phyloP scores from a whole-genome alignment of 1,139 yeast species.

The Barnettozyma hawaiiensis region DNA sequence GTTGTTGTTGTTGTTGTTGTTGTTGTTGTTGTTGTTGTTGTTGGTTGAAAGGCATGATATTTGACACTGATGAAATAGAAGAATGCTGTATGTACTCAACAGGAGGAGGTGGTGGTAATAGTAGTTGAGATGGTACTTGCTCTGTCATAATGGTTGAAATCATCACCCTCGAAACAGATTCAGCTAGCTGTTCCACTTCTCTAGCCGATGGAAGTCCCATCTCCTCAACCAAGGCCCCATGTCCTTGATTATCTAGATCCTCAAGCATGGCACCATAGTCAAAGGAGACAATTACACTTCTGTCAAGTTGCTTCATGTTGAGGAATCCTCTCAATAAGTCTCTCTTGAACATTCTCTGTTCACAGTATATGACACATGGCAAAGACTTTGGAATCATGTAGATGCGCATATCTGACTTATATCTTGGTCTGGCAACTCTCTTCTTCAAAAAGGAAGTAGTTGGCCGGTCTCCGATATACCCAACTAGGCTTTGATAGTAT shows the following conservation, averaged over 20 bases:
- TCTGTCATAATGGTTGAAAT: neutral
- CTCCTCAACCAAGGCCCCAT: conserved; percentile 10
- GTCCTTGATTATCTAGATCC: conserved; percentile 17
- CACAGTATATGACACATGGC: conserved; percentile 42
- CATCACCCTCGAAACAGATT: neutral
- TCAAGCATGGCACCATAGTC: conserved; percentile 22
- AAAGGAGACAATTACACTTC: conserved; percentile 31
- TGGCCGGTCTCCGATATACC: conserved; percentile 38
- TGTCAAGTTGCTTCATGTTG: conserved; percentile 28
- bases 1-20: no score
- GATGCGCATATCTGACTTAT: conserved; percentile 40
- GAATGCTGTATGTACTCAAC: neutral
- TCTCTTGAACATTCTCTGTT: conserved; percentile 45
- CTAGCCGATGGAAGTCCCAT: conserved; percentile 15
- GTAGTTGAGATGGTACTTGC: neutral
- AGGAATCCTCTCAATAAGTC: conserved; percentile 47
- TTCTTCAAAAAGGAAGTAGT: conserved; percentile 40
- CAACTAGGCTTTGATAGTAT: conserved; percentile 29
- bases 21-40: no score
- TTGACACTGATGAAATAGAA: neutral
- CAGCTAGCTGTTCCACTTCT: conserved; percentile 6
- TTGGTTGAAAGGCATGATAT: neutral
- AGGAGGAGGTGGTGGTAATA: neutral
- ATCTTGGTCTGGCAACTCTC: conserved; percentile 38
- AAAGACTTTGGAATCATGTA: conserved; percentile 33